phyloP scores from a whole-genome alignment of 129 eudicot genomes.

The Gnaphalium uliginosum region DNA sequence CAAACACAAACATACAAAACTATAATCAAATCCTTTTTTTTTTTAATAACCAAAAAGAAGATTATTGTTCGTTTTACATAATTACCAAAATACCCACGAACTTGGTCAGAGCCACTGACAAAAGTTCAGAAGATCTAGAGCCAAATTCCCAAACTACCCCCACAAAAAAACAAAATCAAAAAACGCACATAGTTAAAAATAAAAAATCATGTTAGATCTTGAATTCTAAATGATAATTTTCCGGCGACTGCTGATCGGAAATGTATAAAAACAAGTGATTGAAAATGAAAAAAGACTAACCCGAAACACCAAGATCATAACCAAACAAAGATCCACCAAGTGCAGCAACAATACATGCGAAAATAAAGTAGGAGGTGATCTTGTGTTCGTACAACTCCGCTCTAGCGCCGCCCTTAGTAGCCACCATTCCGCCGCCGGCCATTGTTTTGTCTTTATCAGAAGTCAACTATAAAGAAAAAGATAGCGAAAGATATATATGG shows the following conservation, averaged over 20 bases:
- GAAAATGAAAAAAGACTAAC: conserved; percentile 34
- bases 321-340: conserved; percentile 90
- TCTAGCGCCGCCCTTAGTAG: conserved; percentile 46
- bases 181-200: too few species aligned
- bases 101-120: neutral
- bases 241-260: conserved; percentile 2
- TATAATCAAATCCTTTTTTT: neutral
- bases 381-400: conserved; percentile 63
- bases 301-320: conserved; percentile 95
- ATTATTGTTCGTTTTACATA: neutral
- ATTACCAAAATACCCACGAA: neutral
- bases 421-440: conserved; percentile 80
- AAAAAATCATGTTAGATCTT: neutral
- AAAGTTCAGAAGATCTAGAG: neutral
- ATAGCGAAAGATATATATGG: neutral
- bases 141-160: neutral
- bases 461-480: conserved; percentile 1
- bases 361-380: conserved; percentile 64
- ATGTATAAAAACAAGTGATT: neutral
- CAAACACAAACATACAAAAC: neutral
- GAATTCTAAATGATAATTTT: neutral
- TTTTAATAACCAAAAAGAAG: neutral
- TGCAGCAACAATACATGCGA: conserved; percentile 81
- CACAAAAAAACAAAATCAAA: too few species aligned
- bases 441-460: conserved; percentile 28